These are phyloP conservation scores for Haplosporangium sp. DNA, from an alignment of 371 early-diverging fungal species.

Conservation along the genomic window DNA sequence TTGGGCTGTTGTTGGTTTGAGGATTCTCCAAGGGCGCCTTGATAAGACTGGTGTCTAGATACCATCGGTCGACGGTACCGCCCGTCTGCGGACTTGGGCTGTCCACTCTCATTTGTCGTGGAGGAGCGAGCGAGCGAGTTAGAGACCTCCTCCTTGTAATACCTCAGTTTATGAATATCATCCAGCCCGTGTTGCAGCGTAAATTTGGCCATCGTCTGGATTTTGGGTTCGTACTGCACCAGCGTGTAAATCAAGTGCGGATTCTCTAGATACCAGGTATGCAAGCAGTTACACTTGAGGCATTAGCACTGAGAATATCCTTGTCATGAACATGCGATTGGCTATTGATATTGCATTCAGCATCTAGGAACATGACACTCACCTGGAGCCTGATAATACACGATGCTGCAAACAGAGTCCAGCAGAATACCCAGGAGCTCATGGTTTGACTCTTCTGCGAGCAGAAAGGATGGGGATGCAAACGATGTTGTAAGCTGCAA, in stretches of 20 bases:
- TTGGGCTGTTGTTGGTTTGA: background rate
- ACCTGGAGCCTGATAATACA: conserved; percentile 82
- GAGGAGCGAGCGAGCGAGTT: background rate
- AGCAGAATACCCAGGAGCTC: conserved; percentile 76
- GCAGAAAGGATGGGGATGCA: conserved; percentile 81
- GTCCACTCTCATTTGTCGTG: conserved; percentile 3
- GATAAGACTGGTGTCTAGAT: conserved; percentile 9
- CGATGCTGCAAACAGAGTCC: conserved; percentile 82
- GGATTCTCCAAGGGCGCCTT: conserved; percentile 7
- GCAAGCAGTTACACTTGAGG: too few species aligned
- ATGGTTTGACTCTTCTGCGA: conserved; percentile 83
- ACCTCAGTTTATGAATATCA: conserved; percentile 67
- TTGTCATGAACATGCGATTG: too few species aligned
- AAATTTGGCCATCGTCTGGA: conserved; percentile 71
- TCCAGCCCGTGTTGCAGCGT: conserved; percentile 69
- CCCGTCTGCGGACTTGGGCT: background rate
- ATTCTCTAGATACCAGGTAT: conserved; percentile 72
- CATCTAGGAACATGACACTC: conserved; percentile 7
- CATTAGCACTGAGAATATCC: background rate
- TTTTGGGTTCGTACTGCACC: conserved; percentile 73
- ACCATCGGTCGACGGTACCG: background rate
- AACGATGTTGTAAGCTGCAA: conserved; percentile 79
- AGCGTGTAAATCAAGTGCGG: conserved; percentile 82
- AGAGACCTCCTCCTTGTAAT: conserved; percentile 50
- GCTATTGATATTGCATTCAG: background rate